Conservation (phyloP, 2,329 filamentous ascomycete species). For the Penicillium sp. region DNA sequence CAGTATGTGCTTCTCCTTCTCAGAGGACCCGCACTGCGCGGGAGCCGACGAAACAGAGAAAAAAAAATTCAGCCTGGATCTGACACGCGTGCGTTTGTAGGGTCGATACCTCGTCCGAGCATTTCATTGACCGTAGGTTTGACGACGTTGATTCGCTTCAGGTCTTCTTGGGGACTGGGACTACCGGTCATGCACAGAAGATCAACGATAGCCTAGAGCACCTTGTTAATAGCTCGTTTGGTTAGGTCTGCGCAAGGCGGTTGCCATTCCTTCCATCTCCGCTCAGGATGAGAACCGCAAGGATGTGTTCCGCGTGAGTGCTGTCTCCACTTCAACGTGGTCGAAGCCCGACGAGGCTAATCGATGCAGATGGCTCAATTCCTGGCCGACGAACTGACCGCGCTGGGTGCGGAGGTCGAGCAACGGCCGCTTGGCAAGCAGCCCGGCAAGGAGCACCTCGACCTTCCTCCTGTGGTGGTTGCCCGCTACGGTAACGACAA, state of each 20-base stretch:
- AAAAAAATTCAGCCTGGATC: background rate
- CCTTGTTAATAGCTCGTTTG: too few species aligned
- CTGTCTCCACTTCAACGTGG: too few species aligned
- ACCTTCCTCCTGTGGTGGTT: conserved; percentile 87
- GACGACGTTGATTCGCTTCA: too few species aligned
- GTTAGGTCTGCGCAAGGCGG: conserved; percentile 68
- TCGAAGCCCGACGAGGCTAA: conserved; percentile 1
- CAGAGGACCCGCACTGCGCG: background rate
- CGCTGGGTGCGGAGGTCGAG: conserved; percentile 80
- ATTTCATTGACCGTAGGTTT: conserved; percentile 71
- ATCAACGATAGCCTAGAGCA: too few species aligned
- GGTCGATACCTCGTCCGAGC: conserved; percentile 69
- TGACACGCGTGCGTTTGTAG: conserved; percentile 20
- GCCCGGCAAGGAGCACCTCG: conserved; percentile 80
- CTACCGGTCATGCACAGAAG: conserved; percentile 4
- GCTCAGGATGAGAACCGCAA: conserved; percentile 81
- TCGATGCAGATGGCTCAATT: conserved; percentile 73
- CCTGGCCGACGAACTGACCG: conserved; percentile 74
- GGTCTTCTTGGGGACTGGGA: too few species aligned
- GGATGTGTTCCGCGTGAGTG: conserved; percentile 74
- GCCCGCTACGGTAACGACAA: conserved; percentile 88
- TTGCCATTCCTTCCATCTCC: conserved; percentile 93
- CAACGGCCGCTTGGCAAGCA: conserved; percentile 84
- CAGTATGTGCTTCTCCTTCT: conserved; percentile 46
- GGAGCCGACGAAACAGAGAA: background rate